Evolutionary conservation across 176 grass and related monocot species (phyloP), one percentile per base, ranked within the genome.

Genomic region (Zizania latifolia): DNA sequence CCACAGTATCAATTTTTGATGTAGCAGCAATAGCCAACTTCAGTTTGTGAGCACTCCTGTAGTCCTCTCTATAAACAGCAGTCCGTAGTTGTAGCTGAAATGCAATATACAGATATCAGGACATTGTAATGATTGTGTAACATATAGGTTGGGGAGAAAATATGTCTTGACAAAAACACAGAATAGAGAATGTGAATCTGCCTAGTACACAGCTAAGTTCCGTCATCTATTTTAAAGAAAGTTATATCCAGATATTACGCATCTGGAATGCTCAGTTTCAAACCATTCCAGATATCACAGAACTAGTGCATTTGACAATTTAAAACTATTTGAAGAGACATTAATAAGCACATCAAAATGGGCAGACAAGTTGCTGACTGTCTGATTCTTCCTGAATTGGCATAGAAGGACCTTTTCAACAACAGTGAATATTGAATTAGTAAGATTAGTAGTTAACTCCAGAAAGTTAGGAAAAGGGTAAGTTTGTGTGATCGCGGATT

Each of bases 51-150:
- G 95, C 95, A 82, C 78, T 88, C 77, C 84, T 88, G 46, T 87
- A 98, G 63, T 94, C 91, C 81, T 94, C 91, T 80, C 60, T 81
- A 63, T 62, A 83, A 78, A 94, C 30, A 84, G 95, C 91, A 32
- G 89, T 68, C 22, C 54, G 72, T 19, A 98, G 86, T 84, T 94
- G 91, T 50, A 88, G 62, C 95, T 98, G 88, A 79, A 93, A 94
- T 78, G 41, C 10, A 72, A 66, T 30, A 66, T 15, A 78, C 10
- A 35, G 17, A 21, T 73, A 69, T 88, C 53, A 75, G 81, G 4
- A 83, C 66, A 71, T 78, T n/a, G n/a, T n/a, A n/a, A 67, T 54
- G 48, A 53, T 53, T 17, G 48, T 54, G 40, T 78, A 8, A 50
- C 8, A 64, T 21, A 63, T 22, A 55, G 6, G 2, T 32, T 74